These are phyloP conservation scores for Fomitopsis pulvina DNA, from an alignment of 768 basidiomycete species.

Conservation along the genomic window DNA sequence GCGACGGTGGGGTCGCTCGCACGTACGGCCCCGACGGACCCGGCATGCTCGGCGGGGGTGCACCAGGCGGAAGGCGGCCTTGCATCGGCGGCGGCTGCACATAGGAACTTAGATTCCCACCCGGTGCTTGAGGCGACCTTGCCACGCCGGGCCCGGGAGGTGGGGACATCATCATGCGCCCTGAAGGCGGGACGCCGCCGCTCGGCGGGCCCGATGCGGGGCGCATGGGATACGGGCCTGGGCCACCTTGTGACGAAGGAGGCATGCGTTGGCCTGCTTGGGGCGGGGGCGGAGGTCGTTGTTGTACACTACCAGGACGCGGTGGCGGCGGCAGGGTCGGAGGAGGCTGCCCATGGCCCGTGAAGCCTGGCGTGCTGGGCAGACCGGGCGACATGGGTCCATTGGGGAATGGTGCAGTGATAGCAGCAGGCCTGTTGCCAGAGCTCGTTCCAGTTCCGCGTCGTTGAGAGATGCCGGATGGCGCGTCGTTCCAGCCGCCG, in stretches of 20 bases:
- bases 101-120: conserved; percentile 21
- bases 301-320: conserved; percentile 56
- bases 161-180: conserved; percentile 40
- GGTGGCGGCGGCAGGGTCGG: conserved; percentile 41
- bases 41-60: conserved; percentile 24
- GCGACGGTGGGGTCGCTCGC: conserved; percentile 28
- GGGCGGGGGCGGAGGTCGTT: conserved; percentile 37
- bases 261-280: conserved; percentile 23
- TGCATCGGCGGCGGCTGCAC: conserved; percentile 28
- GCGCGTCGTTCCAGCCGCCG: conserved; percentile 92
- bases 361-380: conserved; percentile 12
- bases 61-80: conserved; percentile 11
- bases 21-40: conserved; percentile 30
- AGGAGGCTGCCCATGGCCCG: conserved; percentile 16
- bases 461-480: conserved; percentile 38
- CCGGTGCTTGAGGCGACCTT: conserved; percentile 29
- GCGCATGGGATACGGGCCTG: conserved; percentile 25
- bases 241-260: conserved; percentile 26
- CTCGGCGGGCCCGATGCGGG: conserved; percentile 27
- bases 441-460: conserved; percentile 46
- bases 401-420: conserved; percentile 87
- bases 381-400: conserved; percentile 21
- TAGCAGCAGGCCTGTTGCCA: conserved; percentile 58
- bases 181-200: conserved; percentile 29
- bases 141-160: conserved; percentile 29